Evolutionary conservation across 2,329 filamentous ascomycete genomes (phyloP).

Genomic region (Trichophyton benhamiae): DNA sequence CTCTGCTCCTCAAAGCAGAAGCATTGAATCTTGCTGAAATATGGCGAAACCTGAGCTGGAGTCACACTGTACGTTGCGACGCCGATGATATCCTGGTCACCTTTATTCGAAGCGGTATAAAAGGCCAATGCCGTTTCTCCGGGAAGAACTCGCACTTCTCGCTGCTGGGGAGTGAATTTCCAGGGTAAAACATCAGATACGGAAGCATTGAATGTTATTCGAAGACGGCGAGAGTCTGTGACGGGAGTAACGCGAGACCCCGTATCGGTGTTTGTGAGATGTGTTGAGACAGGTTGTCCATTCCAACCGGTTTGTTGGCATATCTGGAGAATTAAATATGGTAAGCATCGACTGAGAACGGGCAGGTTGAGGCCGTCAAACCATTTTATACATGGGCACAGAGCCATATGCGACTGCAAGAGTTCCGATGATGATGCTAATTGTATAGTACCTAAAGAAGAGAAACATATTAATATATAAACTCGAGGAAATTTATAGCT

Average conservation of each 20-base stretch:
- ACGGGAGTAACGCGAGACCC: slow-evolving; percentile 70
- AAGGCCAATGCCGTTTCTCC: slow-evolving; percentile 96
- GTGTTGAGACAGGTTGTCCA: slow-evolving; percentile 77
- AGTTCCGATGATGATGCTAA: slow-evolving; percentile 51
- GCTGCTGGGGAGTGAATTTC: slow-evolving; percentile 95
- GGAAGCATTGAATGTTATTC: slow-evolving; percentile 90
- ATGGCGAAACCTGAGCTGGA: slow-evolving; percentile 85
- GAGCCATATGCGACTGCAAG: slow-evolving; percentile 53
- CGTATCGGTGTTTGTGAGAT: slow-evolving; percentile 54
- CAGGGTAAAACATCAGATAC: slow-evolving; percentile 91
- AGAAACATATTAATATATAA: slow-evolving; percentile 3
- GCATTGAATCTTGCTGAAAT: slow-evolving; percentile 99
- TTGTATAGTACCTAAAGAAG: slow-evolving; percentile 46
- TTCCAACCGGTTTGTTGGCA: slow-evolving; percentile 59
- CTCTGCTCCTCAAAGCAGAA: slow-evolving; percentile 98
- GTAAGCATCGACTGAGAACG: background rate
- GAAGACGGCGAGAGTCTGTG: slow-evolving; percentile 67
- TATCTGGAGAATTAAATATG: slow-evolving; percentile 25
- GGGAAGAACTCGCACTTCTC: slow-evolving; percentile 86
- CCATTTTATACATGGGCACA: slow-evolving; percentile 57
- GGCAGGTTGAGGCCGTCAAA: slow-evolving; percentile 18
- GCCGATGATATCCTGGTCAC: slow-evolving; percentile 86
- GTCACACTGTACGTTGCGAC: slow-evolving; percentile 97
- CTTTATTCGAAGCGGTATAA: slow-evolving; percentile 90
- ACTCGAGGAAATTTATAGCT: background rate